These are phyloP conservation scores for Diplodia corticola DNA, from an alignment of 2,329 filamentous ascomycete species.

Conservation along the genomic window DNA sequence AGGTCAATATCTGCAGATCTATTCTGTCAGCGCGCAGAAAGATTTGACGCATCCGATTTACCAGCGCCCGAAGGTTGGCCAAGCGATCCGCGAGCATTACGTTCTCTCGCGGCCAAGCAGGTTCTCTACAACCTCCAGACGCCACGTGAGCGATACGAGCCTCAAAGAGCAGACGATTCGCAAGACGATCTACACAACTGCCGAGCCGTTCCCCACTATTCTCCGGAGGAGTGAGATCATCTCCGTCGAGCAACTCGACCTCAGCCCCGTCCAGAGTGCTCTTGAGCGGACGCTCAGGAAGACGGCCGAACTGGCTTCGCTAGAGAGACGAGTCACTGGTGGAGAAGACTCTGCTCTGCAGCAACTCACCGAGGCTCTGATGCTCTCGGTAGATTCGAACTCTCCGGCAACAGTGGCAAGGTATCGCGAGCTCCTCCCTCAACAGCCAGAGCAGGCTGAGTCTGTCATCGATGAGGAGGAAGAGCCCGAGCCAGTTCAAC, in stretches of 20 bases:
- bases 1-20: constrained; percentile 86
- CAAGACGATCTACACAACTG: constrained; percentile 80
- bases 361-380: constrained; percentile 72
- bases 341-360: constrained; percentile 70
- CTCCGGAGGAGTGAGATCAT: constrained; percentile 84
- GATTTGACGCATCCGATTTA: constrained; percentile 81
- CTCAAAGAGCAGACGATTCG: constrained; percentile 74
- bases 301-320: constrained; percentile 75
- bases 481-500: constrained; percentile 43
- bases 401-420: constrained; percentile 76
- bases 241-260: constrained; percentile 62
- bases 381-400: constrained; percentile 71
- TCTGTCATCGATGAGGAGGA: constrained; percentile 37
- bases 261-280: constrained; percentile 80
- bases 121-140: constrained; percentile 75
- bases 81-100: constrained; percentile 82
- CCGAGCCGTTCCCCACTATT: constrained; percentile 88
- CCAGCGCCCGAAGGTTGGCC: constrained; percentile 80
- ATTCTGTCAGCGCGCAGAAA: constrained; percentile 76
- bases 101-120: constrained; percentile 73
- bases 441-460: constrained; percentile 35
- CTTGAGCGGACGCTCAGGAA: constrained; percentile 88
- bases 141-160: constrained; percentile 66
- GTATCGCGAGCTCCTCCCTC: constrained; percentile 73
- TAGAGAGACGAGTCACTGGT: constrained; percentile 73